Evolutionary conservation across 2,329 filamentous ascomycete genomes (phyloP).

Genomic region (Paecilomyces sp.): DNA sequence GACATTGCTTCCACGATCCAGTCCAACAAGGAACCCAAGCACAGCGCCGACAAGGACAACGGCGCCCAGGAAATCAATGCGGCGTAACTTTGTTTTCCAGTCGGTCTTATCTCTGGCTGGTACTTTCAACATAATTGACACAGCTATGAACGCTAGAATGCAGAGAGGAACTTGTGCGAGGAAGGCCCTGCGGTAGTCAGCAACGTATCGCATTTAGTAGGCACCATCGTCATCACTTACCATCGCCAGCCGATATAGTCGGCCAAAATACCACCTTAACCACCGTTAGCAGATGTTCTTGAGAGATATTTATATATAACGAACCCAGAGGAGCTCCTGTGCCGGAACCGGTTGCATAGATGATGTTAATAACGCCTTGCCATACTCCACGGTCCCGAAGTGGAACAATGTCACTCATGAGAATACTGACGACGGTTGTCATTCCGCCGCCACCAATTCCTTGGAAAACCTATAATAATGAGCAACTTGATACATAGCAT

Average conservation of each 20-base stretch:
- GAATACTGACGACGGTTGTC: conserved; percentile 61
- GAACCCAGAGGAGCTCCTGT: conserved; percentile 60
- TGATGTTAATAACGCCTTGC: conserved; percentile 68
- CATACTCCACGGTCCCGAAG: conserved; percentile 63
- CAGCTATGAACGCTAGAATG: conserved; percentile 56
- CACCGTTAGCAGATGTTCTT: conserved; percentile 9
- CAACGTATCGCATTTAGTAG: background rate
- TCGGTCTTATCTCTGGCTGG: conserved; percentile 52
- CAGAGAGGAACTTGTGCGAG: conserved; percentile 64
- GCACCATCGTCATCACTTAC: conserved; percentile 33
- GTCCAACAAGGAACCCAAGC: conserved; percentile 57
- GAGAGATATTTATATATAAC: background rate
- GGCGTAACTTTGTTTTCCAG: conserved; percentile 59
- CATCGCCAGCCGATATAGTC: conserved; percentile 71
- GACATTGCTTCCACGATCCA: conserved; percentile 67
- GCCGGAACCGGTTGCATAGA: conserved; percentile 62
- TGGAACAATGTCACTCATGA: conserved; percentile 65
- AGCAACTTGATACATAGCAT: too few species aligned
- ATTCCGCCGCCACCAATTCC: conserved; percentile 66
- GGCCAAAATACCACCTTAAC: conserved; percentile 54
- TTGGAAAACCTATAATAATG: conserved; percentile 40
- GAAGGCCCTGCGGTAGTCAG: conserved; percentile 52
- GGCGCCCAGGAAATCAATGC: conserved; percentile 69
- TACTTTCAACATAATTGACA: conserved; percentile 56
- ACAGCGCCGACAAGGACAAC: conserved; percentile 59